Base-by-base conservation (phyloP, 345 rosid genomes). In the Litchi chinensis region DNA sequence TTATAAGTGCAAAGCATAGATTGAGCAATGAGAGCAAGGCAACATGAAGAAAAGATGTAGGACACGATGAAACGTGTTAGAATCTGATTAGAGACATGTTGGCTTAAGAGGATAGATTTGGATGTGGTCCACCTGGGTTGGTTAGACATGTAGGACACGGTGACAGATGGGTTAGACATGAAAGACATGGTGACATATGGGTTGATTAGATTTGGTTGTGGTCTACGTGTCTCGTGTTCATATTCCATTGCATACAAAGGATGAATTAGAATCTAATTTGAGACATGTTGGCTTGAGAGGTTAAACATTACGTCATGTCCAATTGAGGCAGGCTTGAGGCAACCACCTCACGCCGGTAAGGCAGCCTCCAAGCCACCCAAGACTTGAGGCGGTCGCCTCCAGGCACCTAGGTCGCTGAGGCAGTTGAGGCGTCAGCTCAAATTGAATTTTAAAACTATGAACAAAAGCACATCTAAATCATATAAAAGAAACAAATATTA, bases 171-270 rank as follows among this genome's bases (percentile, higher is more conserved):
- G 85, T 83, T 84, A 89, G 89, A 83, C 94, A 80, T 83, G 86
- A 1, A 32, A 3, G 3, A 32, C 91, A 91, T 65, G 83, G 46
- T 32, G 65, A 79, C 82, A 79, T 87, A 83, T 37, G 71, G 79
- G 75, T 80, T 87, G 85, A 88, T 83, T 81, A 65, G 6, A 6
- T 76, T 80, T 83, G 82, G 82, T 65, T 2, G 65, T 18, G 37
- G 0, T 68, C 46, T 84, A 81, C 78, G 81, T 86, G 85, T 68
- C 81, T 2, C 22, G 4, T 9, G 6, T 9, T 52, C 37, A 18
- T 37, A 26, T 46, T 79, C 57, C 65, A 65, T 70, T 83, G 84
- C 92, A 90, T 90, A 92, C 87, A 90, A 83, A 64, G 83, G 84
- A 76, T 83, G 83, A 73, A 84, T 76, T 83, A 26, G 81, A 74